A percentile compares a stretch with the other conserved stretches of the same genome.
Evolutionary conservation across 2,329 filamentous ascomycete genomes (phyloP).

Genomic region (Blastomyces parvus): DNA sequence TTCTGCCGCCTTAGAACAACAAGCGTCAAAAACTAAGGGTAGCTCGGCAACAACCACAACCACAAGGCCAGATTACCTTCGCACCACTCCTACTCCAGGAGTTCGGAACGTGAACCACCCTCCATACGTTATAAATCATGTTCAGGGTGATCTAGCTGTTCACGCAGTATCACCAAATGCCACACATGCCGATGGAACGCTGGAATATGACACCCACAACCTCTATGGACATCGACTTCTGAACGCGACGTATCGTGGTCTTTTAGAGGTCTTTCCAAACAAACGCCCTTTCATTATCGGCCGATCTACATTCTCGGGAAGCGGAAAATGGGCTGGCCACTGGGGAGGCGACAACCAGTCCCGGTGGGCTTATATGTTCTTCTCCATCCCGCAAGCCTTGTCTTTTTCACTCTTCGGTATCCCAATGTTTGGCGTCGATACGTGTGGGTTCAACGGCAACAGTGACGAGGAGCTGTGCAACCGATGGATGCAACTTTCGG

Average conservation of each 20-base stretch:
- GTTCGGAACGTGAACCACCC: slow-evolving; percentile 61
- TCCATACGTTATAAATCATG: slow-evolving; percentile 67
- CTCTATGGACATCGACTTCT: slow-evolving; percentile 66
- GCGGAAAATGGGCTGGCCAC: slow-evolving; percentile 66
- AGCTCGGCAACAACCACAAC: slow-evolving; percentile 26
- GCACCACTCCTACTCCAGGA: slow-evolving; percentile 53
- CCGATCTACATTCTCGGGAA: slow-evolving; percentile 69
- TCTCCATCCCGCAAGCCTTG: slow-evolving; percentile 67
- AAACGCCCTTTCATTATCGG: slow-evolving; percentile 79
- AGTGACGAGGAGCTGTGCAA: slow-evolving; percentile 60
- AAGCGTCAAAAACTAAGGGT: slow-evolving; percentile 31
- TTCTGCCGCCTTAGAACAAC: slow-evolving; percentile 45
- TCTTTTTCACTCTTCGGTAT: slow-evolving; percentile 65
- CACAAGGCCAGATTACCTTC: slow-evolving; percentile 37
- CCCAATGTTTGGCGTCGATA: slow-evolving; percentile 65
- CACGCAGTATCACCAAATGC: slow-evolving; percentile 69
- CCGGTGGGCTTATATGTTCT: slow-evolving; percentile 63
- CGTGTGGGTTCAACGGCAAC: slow-evolving; percentile 62
- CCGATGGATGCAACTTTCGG: slow-evolving; percentile 62
- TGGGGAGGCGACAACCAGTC: slow-evolving; percentile 72
- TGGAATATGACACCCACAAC: slow-evolving; percentile 79
- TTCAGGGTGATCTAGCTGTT: slow-evolving; percentile 56
- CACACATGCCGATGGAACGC: slow-evolving; percentile 60
- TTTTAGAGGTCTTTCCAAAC: slow-evolving; percentile 52
- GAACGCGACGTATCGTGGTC: slow-evolving; percentile 64